phyloP scores from a whole-genome alignment of 1,284 basidiomycete genomes.

The Pascua guehoae region DNA sequence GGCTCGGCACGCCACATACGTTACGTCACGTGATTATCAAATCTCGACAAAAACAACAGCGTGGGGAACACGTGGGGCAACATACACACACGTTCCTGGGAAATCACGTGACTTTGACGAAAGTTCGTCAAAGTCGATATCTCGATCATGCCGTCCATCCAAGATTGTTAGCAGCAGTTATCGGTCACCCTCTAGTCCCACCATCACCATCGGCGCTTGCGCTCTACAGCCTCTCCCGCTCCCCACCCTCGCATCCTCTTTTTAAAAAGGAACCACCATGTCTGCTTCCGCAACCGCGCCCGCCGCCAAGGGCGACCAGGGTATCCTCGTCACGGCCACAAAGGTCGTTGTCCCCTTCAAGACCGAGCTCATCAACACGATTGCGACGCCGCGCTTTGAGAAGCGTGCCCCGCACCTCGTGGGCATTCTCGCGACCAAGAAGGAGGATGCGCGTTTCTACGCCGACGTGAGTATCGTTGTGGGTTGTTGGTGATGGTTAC shows the following conservation, averaged over 20 bases:
- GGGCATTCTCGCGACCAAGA: conserved; percentile 84
- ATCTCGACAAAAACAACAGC: no score
- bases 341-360: conserved; percentile 50
- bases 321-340: conserved; percentile 47
- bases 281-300: conserved; percentile 5
- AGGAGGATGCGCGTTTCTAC: conserved; percentile 82
- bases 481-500: not conserved
- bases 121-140: no score
- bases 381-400: conserved; percentile 33
- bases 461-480: conserved; percentile 57
- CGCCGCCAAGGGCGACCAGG: conserved; percentile 24
- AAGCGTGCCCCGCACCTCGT: conserved; percentile 66
- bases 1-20: no score
- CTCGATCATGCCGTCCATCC: no score
- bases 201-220: not conserved
- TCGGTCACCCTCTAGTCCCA: no score
- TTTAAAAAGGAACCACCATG: conserved; percentile 7
- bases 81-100: no score
- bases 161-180: no score
- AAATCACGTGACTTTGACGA: no score
- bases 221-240: not conserved
- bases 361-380: conserved; percentile 40
- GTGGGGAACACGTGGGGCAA: no score
- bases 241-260: not conserved
- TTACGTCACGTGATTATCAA: no score